Conservation (phyloP, 2,329 filamentous ascomycete genomes). For the Truncatella angustata region DNA sequence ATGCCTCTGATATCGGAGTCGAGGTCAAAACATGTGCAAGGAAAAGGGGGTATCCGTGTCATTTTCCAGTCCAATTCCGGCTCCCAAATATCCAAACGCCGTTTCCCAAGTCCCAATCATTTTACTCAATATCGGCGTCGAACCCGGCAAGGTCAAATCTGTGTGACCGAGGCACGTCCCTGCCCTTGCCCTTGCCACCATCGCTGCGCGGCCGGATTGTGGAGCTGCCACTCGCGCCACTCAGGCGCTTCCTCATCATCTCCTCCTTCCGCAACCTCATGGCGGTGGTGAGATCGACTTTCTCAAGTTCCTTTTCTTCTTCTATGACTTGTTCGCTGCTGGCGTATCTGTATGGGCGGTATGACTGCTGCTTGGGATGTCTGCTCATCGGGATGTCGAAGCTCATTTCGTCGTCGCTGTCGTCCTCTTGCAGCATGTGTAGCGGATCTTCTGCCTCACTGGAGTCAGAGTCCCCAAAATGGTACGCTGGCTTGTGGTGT, state of each 20-base stretch:
- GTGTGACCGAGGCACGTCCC: not conserved
- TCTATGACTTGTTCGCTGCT: conserved; percentile 8
- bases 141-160: not conserved
- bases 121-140: conserved; percentile 8
- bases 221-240: conserved; percentile 4
- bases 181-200: not conserved
- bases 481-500: not conserved
- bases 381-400: conserved; percentile 13
- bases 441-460: not conserved
- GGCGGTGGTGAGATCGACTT: conserved; percentile 1
- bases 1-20: not conserved
- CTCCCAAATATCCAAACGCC: not conserved
- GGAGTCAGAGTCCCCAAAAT: conserved; percentile 5
- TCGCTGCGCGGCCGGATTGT: not conserved
- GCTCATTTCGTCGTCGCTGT: conserved; percentile 8
- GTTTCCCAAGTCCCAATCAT: not conserved
- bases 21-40: not conserved
- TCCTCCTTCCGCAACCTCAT: conserved; percentile 8
- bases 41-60: not conserved
- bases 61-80: not conserved
- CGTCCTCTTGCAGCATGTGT: not conserved
- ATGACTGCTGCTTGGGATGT: not conserved
- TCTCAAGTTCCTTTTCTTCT: not conserved
- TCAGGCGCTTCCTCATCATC: conserved; percentile 6
- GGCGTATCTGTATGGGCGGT: not conserved